These are phyloP conservation scores for Xylariaceae sp. DNA, from an alignment of 2,329 filamentous ascomycete species.

Conservation along the genomic window DNA sequence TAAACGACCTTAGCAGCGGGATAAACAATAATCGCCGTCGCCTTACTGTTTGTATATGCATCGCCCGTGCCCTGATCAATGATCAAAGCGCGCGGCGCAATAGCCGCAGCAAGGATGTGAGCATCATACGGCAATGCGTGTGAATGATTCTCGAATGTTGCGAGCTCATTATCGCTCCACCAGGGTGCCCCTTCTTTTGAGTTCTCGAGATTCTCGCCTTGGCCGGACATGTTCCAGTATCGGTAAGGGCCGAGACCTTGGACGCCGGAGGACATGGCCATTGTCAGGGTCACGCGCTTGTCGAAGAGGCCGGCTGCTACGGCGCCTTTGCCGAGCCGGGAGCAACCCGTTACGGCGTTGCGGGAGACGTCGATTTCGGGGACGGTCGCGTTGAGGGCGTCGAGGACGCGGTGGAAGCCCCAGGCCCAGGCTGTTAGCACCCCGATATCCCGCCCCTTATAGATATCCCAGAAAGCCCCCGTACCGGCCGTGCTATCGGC, in stretches of 20 bases:
- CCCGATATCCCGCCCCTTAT: constrained; percentile 46
- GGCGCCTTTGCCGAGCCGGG: constrained; percentile 51
- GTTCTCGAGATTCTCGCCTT: constrained; percentile 46
- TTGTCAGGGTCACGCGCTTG: constrained; percentile 48
- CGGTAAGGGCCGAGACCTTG: constrained; percentile 53
- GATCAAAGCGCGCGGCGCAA: constrained; percentile 53
- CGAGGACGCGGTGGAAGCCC: constrained; percentile 51
- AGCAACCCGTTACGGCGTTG: constrained; percentile 51
- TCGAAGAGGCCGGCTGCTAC: constrained; percentile 51
- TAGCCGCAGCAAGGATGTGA: constrained; percentile 53
- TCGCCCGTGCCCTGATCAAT: constrained; percentile 52
- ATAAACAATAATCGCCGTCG: constrained; percentile 47
- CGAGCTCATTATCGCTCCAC: constrained; percentile 50
- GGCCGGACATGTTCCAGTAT: constrained; percentile 42
- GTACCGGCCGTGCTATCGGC: constrained; percentile 47
- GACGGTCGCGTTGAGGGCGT: constrained; percentile 46
- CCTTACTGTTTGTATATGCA: constrained; percentile 46
- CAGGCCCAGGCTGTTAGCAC: constrained; percentile 53
- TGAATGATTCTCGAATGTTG: constrained; percentile 53
- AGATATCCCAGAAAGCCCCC: constrained; percentile 47
- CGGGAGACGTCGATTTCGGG: constrained; percentile 40
- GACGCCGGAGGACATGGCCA: constrained; percentile 54
- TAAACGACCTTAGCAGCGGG: constrained; percentile 51
- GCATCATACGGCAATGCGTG: constrained; percentile 54
- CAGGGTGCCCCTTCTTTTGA: constrained; percentile 50